A percentile compares a stretch with the other conserved stretches of the same genome.
These are phyloP conservation scores for Ustilago cynodontis DNA, from an alignment of 1,284 basidiomycete species.

Conservation along the genomic window DNA sequence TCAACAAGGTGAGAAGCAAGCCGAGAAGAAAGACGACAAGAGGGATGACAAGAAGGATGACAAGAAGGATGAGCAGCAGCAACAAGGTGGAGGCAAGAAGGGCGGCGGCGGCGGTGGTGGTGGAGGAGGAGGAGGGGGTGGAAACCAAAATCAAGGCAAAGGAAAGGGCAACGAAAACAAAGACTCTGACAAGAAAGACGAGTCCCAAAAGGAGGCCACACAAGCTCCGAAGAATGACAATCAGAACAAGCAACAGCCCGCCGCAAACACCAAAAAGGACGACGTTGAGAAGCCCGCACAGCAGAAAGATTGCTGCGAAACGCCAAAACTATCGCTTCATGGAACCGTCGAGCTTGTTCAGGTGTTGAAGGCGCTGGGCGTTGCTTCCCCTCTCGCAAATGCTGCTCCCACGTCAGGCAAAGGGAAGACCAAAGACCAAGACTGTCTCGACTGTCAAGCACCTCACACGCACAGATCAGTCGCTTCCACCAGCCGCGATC, in stretches of 20 bases:
- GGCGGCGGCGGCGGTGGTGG: not conserved
- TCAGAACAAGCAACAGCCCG: slow-evolving; percentile 5
- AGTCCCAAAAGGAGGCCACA: no score
- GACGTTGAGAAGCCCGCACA: not conserved
- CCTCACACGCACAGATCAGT: not conserved
- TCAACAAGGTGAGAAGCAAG: not conserved
- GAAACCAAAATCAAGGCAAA: not conserved
- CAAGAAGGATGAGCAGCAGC: not conserved
- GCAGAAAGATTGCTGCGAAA: not conserved
- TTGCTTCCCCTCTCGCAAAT: not conserved
- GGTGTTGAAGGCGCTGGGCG: slow-evolving; percentile 27
- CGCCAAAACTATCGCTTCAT: slow-evolving; percentile 19
- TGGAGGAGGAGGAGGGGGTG: not conserved
- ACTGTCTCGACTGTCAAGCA: slow-evolving; percentile 4
- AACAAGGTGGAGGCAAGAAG: not conserved
- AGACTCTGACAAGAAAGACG: slow-evolving; percentile 19
- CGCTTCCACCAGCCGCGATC: no score
- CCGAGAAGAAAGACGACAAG: not conserved
- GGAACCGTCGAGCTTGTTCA: slow-evolving; percentile 23
- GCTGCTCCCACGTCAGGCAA: not conserved
- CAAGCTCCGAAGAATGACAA: slow-evolving; percentile 7
- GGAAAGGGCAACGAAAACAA: slow-evolving; percentile 9
- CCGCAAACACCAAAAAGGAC: slow-evolving; percentile 5
- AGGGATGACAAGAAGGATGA: not conserved
- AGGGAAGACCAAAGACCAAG: not conserved